A percentile compares a stretch with the other conserved stretches of the same genome.
phyloP scores from a whole-genome alignment of 176 grass and related monocot species.

The Panicum miliaceum region DNA sequence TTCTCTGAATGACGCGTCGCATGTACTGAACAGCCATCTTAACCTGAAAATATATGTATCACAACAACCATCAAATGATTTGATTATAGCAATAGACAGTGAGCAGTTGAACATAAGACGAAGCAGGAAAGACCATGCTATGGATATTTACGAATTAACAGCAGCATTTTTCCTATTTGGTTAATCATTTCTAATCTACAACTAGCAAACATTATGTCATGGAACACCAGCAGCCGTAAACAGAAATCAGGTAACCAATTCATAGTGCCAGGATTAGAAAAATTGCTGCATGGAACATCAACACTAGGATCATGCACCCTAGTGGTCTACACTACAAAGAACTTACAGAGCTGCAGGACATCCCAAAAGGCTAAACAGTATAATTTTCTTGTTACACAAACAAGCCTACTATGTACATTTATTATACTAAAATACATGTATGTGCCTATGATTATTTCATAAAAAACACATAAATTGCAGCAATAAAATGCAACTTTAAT shows the following conservation, averaged over 20 bases:
- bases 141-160: neutral
- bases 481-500: constrained; percentile 15
- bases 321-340: constrained; percentile 7
- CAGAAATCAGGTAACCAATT: neutral
- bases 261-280: constrained; percentile 2
- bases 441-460: neutral
- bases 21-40: constrained; percentile 96
- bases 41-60: constrained; percentile 58
- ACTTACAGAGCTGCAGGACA: constrained; percentile 6
- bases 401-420: neutral
- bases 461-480: constrained; percentile 1
- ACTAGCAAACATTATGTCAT: constrained; percentile 25
- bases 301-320: constrained; percentile 12
- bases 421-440: neutral
- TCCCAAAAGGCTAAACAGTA: constrained; percentile 7
- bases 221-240: constrained; percentile 6
- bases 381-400: constrained; percentile 7
- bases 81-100: neutral
- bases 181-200: neutral
- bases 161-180: neutral
- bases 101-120: constrained; percentile 7
- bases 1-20: constrained; percentile 92
- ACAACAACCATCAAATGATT: constrained; percentile 24
- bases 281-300: constrained; percentile 1
- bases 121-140: neutral